Evolutionary conservation across 2,329 filamentous ascomycete genomes (phyloP).

Genomic region (Diaporthe citri): DNA sequence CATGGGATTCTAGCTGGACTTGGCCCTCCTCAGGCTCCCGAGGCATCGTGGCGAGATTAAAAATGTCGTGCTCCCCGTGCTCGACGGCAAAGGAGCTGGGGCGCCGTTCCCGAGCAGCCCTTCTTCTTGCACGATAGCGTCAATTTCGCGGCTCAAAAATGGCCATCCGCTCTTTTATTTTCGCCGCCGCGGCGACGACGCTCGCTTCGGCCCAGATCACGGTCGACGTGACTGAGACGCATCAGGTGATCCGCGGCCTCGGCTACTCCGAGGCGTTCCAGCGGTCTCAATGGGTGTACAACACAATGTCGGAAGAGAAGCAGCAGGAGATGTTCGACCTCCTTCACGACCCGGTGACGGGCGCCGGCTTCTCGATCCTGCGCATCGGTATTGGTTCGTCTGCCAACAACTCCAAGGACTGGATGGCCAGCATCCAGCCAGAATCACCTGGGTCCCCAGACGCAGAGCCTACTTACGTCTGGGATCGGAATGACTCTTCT

Average conservation of each 20-base stretch:
- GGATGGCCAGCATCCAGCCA: conserved; percentile 40
- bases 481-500: conserved; percentile 37
- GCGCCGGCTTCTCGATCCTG: conserved; percentile 52
- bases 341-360: conserved; percentile 51
- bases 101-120: not conserved
- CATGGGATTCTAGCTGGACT: conserved; percentile 14
- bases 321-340: conserved; percentile 50
- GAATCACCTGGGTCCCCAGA: conserved; percentile 34
- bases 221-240: conserved; percentile 23
- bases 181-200: conserved; percentile 15
- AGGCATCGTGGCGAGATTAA: conserved; percentile 7
- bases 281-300: conserved; percentile 31
- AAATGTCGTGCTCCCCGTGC: conserved; percentile 14
- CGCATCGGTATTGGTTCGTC: conserved; percentile 53
- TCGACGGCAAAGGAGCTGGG: not conserved
- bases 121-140: not conserved
- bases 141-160: not conserved
- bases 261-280: conserved; percentile 36
- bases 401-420: conserved; percentile 48
- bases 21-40: conserved; percentile 6
- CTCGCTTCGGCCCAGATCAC: conserved; percentile 27
- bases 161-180: conserved; percentile 7
- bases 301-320: conserved; percentile 46
- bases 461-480: conserved; percentile 33
- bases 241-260: conserved; percentile 30